Base-by-base conservation (phyloP, 1,284 basidiomycete genomes). In the Fomes fomentarius region DNA sequence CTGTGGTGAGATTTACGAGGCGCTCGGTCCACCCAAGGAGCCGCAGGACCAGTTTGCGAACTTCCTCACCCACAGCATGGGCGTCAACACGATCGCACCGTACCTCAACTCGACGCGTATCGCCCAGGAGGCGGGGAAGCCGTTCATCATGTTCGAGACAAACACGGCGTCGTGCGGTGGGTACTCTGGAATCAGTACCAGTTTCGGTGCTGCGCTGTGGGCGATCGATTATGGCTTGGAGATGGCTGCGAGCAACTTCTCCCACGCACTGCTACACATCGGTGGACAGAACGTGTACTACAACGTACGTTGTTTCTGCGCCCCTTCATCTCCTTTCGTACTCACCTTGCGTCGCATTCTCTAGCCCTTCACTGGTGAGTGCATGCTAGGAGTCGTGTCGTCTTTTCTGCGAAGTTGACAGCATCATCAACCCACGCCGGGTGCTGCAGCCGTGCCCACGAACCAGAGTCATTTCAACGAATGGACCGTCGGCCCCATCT, bases 201-300 rank as follows among this genome's bases (percentile, higher is more conserved):
- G 74, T 21, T 93, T 89, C 63, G 87, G 82, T 3, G 83, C 84
- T 0, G 81, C 88, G 2, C 74, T 93, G 21, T 93, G 91, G 91
- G 82, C 74, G 0, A 51, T 86, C 26, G 87, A 89, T 63, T 87
- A 85, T 66, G 78, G 74, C 1, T 71, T 89, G 54, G 76, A 82
- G 64, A 79, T 88, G 80, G 86, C 84, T 5, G 75, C 77, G 59
- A 70, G 69, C 49, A 85, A 85, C 65, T 86, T 87, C 63, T 76
- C 76, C 1, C 76, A 76, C 5, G 82, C 79, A 2, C 61, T 85
- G 62, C 72, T 87, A 58, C 84, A 87, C 60, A 72, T 87, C 54
- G 85, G 85, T 72, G 86, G 86, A 44, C 80, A 85, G 69, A 80
- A 78, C 60, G 83, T 79, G 3, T 83, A 76, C 64, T 88, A 88